phyloP scores from a whole-genome alignment of 208 protist species.

The Herpetomonas muscarum region DNA sequence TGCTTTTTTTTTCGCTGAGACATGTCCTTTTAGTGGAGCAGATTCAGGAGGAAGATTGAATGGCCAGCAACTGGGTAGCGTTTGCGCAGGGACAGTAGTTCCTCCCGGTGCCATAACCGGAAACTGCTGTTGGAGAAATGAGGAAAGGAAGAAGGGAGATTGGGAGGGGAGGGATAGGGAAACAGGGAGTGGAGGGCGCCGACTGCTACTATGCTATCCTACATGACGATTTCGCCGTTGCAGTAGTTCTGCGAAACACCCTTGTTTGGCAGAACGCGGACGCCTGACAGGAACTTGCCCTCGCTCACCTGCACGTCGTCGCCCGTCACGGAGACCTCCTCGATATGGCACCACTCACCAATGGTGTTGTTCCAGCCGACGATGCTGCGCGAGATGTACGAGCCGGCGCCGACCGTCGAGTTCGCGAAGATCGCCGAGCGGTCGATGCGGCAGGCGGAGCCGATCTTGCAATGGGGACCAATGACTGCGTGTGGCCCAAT shows the following conservation, averaged over 20 bases:
- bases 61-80: too few relatives aligned
- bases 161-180: too few relatives aligned
- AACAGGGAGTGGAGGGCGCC: not conserved
- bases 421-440: slow-evolving; percentile 88
- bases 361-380: slow-evolving; percentile 96
- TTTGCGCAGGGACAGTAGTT: too few relatives aligned
- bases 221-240: slow-evolving; percentile 93
- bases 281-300: slow-evolving; percentile 92
- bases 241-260: slow-evolving; percentile 74
- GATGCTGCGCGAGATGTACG: slow-evolving; percentile 89
- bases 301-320: slow-evolving; percentile 93
- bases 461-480: slow-evolving; percentile 92
- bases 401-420: slow-evolving; percentile 66
- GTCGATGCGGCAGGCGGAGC: slow-evolving; percentile 77
- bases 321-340: slow-evolving; percentile 93
- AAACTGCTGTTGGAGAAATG: too few relatives aligned
- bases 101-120: too few relatives aligned
- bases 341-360: slow-evolving; percentile 91
- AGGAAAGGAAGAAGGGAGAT: too few relatives aligned
- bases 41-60: too few relatives aligned
- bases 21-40: not conserved
- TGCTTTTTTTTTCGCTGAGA: not conserved
- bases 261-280: slow-evolving; percentile 95
- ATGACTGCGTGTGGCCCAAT: slow-evolving; percentile 97
- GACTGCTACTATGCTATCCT: slow-evolving; percentile 10